A percentile compares a stretch with the other conserved stretches of the same genome.
Evolutionary conservation across 1,284 basidiomycete genomes (phyloP).

Genomic region (Singerocomus inundabilis): DNA sequence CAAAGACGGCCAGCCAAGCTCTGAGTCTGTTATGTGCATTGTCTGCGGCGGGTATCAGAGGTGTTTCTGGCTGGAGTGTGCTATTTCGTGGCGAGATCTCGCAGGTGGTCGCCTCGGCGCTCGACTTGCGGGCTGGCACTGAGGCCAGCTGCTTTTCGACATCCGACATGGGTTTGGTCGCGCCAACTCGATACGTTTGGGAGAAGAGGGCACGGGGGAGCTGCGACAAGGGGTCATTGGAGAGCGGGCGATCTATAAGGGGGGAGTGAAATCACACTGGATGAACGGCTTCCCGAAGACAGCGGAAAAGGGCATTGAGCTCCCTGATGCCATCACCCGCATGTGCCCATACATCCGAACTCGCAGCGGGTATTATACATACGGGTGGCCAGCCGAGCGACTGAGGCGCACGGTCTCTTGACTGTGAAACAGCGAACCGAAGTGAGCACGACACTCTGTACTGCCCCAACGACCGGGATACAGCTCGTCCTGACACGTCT

Average conservation of each 20-base stretch:
- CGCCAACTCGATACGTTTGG: constrained; percentile 6
- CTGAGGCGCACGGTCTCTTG: background rate
- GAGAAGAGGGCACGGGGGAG: constrained; percentile 14
- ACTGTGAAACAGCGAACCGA: constrained; percentile 4
- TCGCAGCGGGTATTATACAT: constrained; percentile 13
- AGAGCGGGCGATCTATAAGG: constrained; percentile 30
- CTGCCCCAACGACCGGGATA: background rate
- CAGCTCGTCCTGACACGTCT: no score
- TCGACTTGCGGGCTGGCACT: constrained; percentile 19
- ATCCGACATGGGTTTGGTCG: constrained; percentile 26
- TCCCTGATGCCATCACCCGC: constrained; percentile 14
- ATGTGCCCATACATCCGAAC: constrained; percentile 3
- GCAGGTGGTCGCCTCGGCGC: constrained; percentile 21
- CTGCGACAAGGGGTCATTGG: constrained; percentile 4
- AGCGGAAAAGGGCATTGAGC: constrained; percentile 22
- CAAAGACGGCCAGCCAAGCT: constrained; percentile 32
- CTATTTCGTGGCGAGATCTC: constrained; percentile 24
- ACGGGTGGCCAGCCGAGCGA: background rate
- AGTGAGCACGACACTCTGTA: background rate
- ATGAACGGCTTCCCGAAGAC: constrained; percentile 26
- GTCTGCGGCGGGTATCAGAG: constrained; percentile 13
- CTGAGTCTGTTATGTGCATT: constrained; percentile 1
- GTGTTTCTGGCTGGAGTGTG: constrained; percentile 24
- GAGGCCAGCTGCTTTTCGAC: constrained; percentile 28
- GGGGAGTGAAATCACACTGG: constrained; percentile 25